phyloP scores from a whole-genome alignment of 2,329 filamentous ascomycete genomes.

The Macrophomina tecta region DNA sequence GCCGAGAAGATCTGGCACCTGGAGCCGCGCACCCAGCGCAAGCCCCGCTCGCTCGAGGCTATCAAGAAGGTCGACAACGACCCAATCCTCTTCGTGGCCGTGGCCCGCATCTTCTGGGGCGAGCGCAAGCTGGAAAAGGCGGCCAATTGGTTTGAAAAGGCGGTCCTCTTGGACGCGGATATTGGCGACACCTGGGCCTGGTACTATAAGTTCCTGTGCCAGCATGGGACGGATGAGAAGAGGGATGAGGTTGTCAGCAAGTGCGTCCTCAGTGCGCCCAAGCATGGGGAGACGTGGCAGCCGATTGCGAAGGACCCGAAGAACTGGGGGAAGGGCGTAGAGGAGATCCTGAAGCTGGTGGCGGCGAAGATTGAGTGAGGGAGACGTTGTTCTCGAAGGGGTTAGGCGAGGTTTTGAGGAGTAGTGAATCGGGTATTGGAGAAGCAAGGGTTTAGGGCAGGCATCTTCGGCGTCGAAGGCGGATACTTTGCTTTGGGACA shows the following conservation, averaged over 20 bases:
- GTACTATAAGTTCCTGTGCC: conserved; percentile 92
- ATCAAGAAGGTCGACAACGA: conserved; percentile 98
- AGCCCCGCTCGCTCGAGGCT: conserved; percentile 87
- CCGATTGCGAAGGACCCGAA: conserved; percentile 80
- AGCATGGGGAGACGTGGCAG: conserved; percentile 94
- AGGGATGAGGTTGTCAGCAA: conserved; percentile 81
- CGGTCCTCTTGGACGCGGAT: conserved; percentile 84
- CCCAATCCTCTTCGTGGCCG: conserved; percentile 84
- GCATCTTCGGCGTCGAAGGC: no score
- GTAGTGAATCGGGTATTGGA: no score
- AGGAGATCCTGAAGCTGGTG: conserved; percentile 84
- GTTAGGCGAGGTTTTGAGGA: no score
- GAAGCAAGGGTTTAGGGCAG: no score
- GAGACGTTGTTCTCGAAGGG: background rate
- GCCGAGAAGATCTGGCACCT: conserved; percentile 95
- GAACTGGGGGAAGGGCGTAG: conserved; percentile 75
- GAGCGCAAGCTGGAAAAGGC: conserved; percentile 93
- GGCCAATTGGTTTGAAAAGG: conserved; percentile 96
- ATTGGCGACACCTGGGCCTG: conserved; percentile 94
- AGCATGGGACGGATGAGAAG: conserved; percentile 97
- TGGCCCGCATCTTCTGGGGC: conserved; percentile 94
- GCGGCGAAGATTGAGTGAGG: conserved; percentile 59
- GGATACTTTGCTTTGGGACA: no score
- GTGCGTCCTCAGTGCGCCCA: conserved; percentile 81
- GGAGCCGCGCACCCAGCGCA: conserved; percentile 88